These are phyloP conservation scores for Tilletia indica DNA, from an alignment of 1,284 basidiomycete genomes.

Conservation along the genomic window DNA sequence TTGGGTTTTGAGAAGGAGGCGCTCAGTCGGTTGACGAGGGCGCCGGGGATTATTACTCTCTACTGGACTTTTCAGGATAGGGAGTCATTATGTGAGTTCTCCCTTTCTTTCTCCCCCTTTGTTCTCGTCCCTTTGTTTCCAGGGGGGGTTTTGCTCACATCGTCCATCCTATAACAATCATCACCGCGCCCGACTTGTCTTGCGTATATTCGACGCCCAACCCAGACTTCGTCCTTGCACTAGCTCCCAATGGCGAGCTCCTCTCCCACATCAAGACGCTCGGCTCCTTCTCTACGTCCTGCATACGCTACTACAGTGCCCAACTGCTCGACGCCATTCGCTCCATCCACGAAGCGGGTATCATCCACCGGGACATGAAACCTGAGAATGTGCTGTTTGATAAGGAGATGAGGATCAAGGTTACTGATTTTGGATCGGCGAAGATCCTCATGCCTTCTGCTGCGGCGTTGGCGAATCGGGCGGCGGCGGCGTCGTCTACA, in stretches of 20 bases:
- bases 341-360: constrained; percentile 49
- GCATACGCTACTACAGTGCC: constrained; percentile 44
- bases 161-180: too few species aligned
- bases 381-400: constrained; percentile 54
- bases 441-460: constrained; percentile 29
- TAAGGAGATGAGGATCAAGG: constrained; percentile 38
- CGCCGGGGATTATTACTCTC: constrained; percentile 50
- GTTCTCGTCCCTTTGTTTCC: too few species aligned
- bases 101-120: not conserved
- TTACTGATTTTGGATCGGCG: constrained; percentile 54
- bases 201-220: not conserved
- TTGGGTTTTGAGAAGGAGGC: constrained; percentile 54
- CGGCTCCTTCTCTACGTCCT: constrained; percentile 40
- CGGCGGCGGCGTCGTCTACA: too few species aligned
- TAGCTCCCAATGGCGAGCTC: constrained; percentile 53
- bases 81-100: constrained; percentile 40
- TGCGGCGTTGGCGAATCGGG: not conserved
- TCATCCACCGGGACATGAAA: constrained; percentile 50
- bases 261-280: constrained; percentile 44
- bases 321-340: constrained; percentile 49
- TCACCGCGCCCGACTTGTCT: not conserved
- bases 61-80: constrained; percentile 55
- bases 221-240: constrained; percentile 50
- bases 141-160: too few species aligned
- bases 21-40: constrained; percentile 46